Evolutionary conservation across 164 flowering plant genomes (phyloP), one percentile per base, ranked within the genome.

Genomic region (Chloranthus sessilifolius): DNA sequence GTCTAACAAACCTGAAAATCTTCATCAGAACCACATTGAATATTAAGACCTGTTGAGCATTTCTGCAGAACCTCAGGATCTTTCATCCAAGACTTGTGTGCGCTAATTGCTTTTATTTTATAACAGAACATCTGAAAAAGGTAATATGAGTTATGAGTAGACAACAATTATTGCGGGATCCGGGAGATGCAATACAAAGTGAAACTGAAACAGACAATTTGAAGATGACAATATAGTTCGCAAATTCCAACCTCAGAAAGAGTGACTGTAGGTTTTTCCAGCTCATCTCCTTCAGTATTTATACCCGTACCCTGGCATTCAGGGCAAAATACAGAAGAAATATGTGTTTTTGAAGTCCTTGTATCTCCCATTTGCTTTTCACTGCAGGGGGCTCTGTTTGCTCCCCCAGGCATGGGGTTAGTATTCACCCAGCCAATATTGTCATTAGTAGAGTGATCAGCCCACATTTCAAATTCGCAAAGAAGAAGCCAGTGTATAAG

Each of bases 271-370:
- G 85, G 81, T 9, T 55, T 70, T 74, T 89, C 86, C 50, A 77
- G 65, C 25, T 77, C 68, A 63, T 76, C 83, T 52, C 78, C 86
- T 45, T 72, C 72, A 53, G 75, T 36, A 23, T 42, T 19, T 16
- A 69, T 41, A 23, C 99, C 97, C 56, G 88, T 79, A 6, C 97
- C 95, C 55, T 86, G 97, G 68, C 99, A 94, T 53, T 82, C 96
- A 3, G 99, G 95, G 56, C 99, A 94, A 66, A 94, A 77, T 14
- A 78, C 79, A 48, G 73, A 80, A 56, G 41, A 38, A 15, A 81
- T 67, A 23, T 51, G 72, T 37, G 50, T 35, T 36, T 19, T 47
- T 15, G 19, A 11, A 33, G 43, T 60, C 7, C 24, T 43, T 27
- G 43, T 68, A 50, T 42, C 62, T 22, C 40, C 59, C 48, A 50